Percentiles rank a stretch among this genome's conserved stretches.
These are phyloP conservation scores for Microbotryum lychnidis-dioicae DNA, from an alignment of 1,284 basidiomycete genomes.

Conservation along the genomic window DNA sequence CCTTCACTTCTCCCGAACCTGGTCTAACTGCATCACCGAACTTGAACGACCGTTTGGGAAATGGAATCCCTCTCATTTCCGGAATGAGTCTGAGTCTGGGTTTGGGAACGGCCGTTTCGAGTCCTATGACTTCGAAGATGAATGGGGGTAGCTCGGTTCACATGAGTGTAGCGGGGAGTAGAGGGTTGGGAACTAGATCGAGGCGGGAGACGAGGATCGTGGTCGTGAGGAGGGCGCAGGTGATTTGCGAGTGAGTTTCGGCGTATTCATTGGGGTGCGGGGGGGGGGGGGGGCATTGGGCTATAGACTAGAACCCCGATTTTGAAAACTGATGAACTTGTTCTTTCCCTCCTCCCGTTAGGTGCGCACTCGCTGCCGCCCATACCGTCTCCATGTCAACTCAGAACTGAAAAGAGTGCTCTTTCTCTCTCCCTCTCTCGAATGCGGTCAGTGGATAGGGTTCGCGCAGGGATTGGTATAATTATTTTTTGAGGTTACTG, in stretches of 20 bases:
- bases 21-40: neutral
- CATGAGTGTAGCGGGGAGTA: neutral
- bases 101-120: neutral
- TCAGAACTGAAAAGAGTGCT: too few relatives aligned
- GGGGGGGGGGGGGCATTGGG: too few relatives aligned
- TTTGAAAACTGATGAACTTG: too few relatives aligned
- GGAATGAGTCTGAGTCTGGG: neutral
- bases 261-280: too few relatives aligned
- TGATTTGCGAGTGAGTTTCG: slow-evolving; percentile 62
- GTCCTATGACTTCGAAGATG: slow-evolving; percentile 46
- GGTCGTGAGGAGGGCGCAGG: slow-evolving; percentile 68
- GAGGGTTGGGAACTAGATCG: slow-evolving; percentile 10
- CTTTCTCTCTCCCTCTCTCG: too few relatives aligned
- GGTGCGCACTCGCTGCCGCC: slow-evolving; percentile 26
- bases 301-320: too few relatives aligned
- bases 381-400: neutral
- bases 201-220: slow-evolving; percentile 53
- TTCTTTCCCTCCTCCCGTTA: neutral
- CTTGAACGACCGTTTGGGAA: neutral
- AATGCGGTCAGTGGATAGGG: too few relatives aligned
- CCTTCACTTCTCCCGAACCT: slow-evolving; percentile 14
- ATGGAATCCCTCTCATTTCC: too few relatives aligned
- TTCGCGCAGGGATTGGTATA: too few relatives aligned
- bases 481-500: too few relatives aligned
- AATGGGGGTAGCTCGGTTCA: slow-evolving; percentile 37